Conservation (phyloP, 1,139 yeast species). For the Suhomyces coccinellae region DNA sequence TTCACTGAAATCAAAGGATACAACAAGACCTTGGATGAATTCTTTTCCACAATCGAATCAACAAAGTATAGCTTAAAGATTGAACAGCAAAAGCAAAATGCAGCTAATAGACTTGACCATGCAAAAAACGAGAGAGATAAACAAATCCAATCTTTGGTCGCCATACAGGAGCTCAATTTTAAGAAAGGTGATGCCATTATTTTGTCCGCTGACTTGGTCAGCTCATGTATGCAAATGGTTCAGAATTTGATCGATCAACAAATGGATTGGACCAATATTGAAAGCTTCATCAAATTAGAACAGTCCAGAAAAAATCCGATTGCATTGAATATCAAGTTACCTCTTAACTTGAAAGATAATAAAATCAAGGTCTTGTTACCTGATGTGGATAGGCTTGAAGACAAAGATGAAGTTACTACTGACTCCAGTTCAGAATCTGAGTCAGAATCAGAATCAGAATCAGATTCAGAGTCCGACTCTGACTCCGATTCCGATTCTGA, state of each 20-base stretch:
- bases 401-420: constrained; percentile 27
- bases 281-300: constrained; percentile 69
- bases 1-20: constrained; percentile 56
- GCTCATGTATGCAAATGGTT: constrained; percentile 68
- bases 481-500: constrained; percentile 36
- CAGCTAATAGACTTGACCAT: constrained; percentile 68
- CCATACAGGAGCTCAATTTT: constrained; percentile 64
- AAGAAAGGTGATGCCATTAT: constrained; percentile 75
- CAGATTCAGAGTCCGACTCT: constrained; percentile 28
- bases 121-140: constrained; percentile 74
- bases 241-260: constrained; percentile 71
- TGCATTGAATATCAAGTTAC: constrained; percentile 64
- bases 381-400: constrained; percentile 30
- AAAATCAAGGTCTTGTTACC: constrained; percentile 63
- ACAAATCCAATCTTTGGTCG: constrained; percentile 66
- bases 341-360: constrained; percentile 70
- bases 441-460: constrained; percentile 30
- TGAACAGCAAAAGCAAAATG: constrained; percentile 75
- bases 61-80: constrained; percentile 70
- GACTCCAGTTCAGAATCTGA: constrained; percentile 24
- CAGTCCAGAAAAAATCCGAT: constrained; percentile 62
- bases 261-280: constrained; percentile 94
- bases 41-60: constrained; percentile 83
- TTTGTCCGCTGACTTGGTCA: constrained; percentile 67
- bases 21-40: constrained; percentile 77